These are phyloP conservation scores for Globisporangium cystogenes DNA, from an alignment of 352 stramenopile species.

Conservation along the genomic window DNA sequence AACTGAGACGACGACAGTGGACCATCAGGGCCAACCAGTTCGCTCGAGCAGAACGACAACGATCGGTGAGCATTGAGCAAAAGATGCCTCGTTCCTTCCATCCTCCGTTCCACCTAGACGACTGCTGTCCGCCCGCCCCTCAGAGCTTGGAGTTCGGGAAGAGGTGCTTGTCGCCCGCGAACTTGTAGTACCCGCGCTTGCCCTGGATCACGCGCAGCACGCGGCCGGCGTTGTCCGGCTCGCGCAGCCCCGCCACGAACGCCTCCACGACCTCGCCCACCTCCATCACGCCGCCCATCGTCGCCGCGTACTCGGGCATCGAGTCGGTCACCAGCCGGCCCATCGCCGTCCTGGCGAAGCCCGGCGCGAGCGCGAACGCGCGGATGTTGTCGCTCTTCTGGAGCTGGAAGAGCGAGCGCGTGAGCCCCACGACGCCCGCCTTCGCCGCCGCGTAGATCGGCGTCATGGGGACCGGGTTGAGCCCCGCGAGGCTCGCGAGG, in stretches of 20 bases:
- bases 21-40: no score
- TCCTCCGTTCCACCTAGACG: no score
- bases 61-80: no score
- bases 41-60: no score
- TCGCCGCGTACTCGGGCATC: conserved; percentile 38
- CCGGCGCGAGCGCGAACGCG: conserved; percentile 59
- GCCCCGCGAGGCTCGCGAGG: conserved; percentile 55
- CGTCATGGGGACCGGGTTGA: conserved; percentile 45
- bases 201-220: conserved; percentile 33
- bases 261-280: conserved; percentile 44
- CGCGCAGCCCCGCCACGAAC: conserved; percentile 39
- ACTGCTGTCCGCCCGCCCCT: no score
- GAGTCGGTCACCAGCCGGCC: conserved; percentile 29
- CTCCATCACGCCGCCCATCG: conserved; percentile 37
- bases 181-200: conserved; percentile 46
- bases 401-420: conserved; percentile 50
- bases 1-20: no score
- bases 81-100: no score
- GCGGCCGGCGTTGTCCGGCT: conserved; percentile 54
- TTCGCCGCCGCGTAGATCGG: conserved; percentile 74
- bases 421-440: conserved; percentile 68
- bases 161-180: conserved; percentile 55
- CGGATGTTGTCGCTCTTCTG: conserved; percentile 69
- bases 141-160: conserved; percentile 63
- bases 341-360: conserved; percentile 66